Base-by-base conservation (phyloP, 1,284 basidiomycete genomes). In the Puccinia triticina region DNA sequence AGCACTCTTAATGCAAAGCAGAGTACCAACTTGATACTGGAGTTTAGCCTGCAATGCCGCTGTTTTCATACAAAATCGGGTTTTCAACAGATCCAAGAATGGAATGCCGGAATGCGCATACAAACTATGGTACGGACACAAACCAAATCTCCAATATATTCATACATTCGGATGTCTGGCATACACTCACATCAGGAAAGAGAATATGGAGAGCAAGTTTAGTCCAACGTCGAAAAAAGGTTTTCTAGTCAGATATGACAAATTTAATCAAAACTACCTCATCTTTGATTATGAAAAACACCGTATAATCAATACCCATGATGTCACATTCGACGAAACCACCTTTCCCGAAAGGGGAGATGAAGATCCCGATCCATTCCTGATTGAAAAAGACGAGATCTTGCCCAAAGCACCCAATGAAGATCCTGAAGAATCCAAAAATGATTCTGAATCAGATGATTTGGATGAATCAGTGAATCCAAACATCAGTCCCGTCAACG, bases 311-410 rank as follows among this genome's bases (percentile, higher is more conserved):
- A 50, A 53, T 21, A 50, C 73, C 2, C 73, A 75, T 29, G 16
- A 75, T 57, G 73, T 57, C 7, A 57, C 50, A 1, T 75, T 75
- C 32, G 34, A 75, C 57, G 73, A 75, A 37, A 29, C 55, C 5
- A 1, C 11, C n/a, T 75, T 75, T 57, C 73, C 73, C 1, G 32
- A 64, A 48, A 1, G 11, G 7, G 69, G 1, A 40, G 48, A 32
- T 2, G 18, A 7, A 32, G 37, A 34, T 5, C n/a, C 12, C 4
- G 8, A 34, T 2, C 7, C 5, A 34, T 7, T 34, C 37, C 18
- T 26, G 10, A 5, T 59, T 29, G 26, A 59, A 59, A 26, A 59
- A n/a, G 55, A 59, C 2, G 29, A 7, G 18, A 7, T 5, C 18
- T 21, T 5, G 29, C 32, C 32, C 14, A 64, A 34, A 16, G 32